Conservation (phyloP, 208 protist genomes). For the Histomonas meleagridis region DNA sequence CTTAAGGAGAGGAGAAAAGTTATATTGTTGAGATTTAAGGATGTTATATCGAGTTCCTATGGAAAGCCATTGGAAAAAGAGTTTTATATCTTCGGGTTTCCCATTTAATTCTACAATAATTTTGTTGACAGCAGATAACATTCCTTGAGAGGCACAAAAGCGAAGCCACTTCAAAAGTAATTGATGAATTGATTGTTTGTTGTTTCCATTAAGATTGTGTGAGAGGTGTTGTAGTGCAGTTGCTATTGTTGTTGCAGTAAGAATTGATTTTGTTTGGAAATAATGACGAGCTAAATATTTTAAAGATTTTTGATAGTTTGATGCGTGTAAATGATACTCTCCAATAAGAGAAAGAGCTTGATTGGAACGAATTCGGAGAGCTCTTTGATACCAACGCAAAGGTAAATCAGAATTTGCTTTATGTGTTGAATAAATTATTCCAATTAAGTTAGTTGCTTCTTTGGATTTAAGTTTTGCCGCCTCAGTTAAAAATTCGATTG, state of each 20-base stretch:
- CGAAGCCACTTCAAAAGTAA: background rate
- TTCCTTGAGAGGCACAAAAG: background rate
- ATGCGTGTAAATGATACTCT: background rate
- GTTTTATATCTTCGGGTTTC: background rate
- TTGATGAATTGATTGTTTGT: background rate
- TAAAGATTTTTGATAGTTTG: background rate
- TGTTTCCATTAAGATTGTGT: no score
- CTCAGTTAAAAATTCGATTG: background rate
- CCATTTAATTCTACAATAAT: background rate
- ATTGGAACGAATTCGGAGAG: background rate
- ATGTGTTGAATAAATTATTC: background rate
- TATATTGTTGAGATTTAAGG: background rate
- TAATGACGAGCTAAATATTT: background rate
- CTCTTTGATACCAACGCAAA: background rate
- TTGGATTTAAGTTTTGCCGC: background rate
- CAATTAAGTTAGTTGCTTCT: conserved; percentile 1
- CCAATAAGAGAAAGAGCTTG: background rate
- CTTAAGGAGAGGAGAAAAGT: background rate
- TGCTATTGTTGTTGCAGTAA: background rate
- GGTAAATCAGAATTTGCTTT: background rate
- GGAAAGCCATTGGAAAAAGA: background rate
- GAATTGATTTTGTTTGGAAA: background rate
- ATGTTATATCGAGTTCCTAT: background rate
- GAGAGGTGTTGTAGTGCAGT: background rate
- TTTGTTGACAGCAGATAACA: background rate